Base-by-base conservation (phyloP, 345 rosid species). In the Boechera stricta region DNA sequence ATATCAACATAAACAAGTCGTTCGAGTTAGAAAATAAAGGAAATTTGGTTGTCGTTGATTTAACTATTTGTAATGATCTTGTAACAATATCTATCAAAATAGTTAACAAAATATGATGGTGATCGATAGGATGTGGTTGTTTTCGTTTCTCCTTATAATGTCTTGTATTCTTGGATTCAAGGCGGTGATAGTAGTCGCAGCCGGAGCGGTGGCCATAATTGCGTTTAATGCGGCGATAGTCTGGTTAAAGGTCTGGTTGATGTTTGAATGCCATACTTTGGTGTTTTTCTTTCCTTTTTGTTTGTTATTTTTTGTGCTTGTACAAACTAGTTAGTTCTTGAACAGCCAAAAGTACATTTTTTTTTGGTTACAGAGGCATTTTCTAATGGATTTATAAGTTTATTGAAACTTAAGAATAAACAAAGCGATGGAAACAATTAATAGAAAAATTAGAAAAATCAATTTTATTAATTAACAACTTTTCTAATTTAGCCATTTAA, bases 141-240 rank as follows among this genome's bases (percentile, higher is more conserved):
- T 61, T 32, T 53, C 24, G 8, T 11, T 24, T 41, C 61, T 69
- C 44, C n/a, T 76, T 53, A 3, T 62, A 41, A 38, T 49, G 57
- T 69, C 70, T 69, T 61, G 69, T 41, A 13, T 69, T 32, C 51
- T 76, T 15, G 31, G 72, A 69, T 69, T 69, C 64, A 76, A 76
- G 18, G 64, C 49, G 13, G 56, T 67, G 55, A 9, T 76, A 76
- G 18, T 61, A n/a, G 29, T 42, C 8, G 56, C 11, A 47, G 31
- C 39, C 8, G 63, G 74, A 13, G 31, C 56, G 38, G 38, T 42
- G 5, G 64, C 36, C 45, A 39, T 68, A 15, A 38, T 51, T 61
- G 54, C 29, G 38, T 38, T 76, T 51, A 31, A 31, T 53, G 55
- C 64, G 32, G 69, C 28, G 21, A 61, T 76, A 21, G 69, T 75